Percentiles rank a stretch among this genome's conserved stretches.
Conservation (phyloP, 148 eudicot species). For the Silene uniflora region DNA sequence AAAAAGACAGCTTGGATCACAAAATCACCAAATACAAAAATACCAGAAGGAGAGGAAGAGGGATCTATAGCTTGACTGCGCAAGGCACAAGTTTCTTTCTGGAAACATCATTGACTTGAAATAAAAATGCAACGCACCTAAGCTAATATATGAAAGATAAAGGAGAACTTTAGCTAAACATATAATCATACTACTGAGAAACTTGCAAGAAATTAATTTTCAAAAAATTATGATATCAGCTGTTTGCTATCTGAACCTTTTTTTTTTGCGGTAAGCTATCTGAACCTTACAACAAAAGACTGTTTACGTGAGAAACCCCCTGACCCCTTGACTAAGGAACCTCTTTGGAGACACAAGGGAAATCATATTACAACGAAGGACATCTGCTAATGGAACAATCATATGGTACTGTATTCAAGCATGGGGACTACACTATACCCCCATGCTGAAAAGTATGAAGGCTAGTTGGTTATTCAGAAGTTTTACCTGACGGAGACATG, state of each 20-base stretch:
- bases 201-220: background rate
- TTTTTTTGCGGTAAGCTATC: too few relatives aligned
- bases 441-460: background rate
- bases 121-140: background rate
- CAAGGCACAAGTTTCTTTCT: background rate
- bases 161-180: background rate
- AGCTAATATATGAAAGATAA: background rate
- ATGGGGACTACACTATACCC: too few relatives aligned
- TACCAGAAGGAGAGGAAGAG: background rate
- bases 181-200: background rate
- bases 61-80: background rate
- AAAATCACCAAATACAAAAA: background rate
- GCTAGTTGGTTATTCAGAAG: background rate
- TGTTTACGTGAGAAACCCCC: background rate
- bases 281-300: background rate
- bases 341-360: background rate
- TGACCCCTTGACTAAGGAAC: background rate
- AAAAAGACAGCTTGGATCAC: background rate
- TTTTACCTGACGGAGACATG: constrained; percentile 37
- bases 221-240: background rate
- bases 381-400: background rate
- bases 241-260: too few relatives aligned
- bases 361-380: background rate
- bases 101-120: background rate
- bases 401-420: background rate